phyloP scores from a whole-genome alignment of 2,329 filamentous ascomycete species.

The Colletotrichum zoysiae region DNA sequence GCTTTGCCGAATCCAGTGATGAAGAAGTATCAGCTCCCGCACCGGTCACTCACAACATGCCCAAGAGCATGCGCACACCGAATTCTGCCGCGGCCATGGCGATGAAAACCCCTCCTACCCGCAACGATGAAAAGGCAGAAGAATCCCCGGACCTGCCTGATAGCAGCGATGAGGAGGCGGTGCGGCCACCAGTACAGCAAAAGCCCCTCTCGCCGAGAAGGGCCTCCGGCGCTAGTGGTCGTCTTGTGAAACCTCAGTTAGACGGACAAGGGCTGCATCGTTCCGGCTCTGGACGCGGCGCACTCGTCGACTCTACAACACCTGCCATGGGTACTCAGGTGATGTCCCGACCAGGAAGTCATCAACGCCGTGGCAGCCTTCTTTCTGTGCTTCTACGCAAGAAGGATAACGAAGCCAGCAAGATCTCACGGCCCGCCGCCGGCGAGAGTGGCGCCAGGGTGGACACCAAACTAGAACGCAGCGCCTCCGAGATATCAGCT shows the following conservation, averaged over 20 bases:
- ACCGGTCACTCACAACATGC: slow-evolving; percentile 74
- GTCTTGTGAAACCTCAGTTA: slow-evolving; percentile 44
- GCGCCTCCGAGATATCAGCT: slow-evolving; percentile 63
- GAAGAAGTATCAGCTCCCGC: slow-evolving; percentile 75
- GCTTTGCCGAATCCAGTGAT: slow-evolving; percentile 80
- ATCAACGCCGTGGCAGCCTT: slow-evolving; percentile 62
- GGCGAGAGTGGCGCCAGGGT: slow-evolving; percentile 70
- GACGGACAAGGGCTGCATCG: slow-evolving; percentile 50
- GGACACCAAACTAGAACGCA: slow-evolving; percentile 73
- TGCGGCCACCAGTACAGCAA: slow-evolving; percentile 23
- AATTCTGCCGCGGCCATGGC: slow-evolving; percentile 52
- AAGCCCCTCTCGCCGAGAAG: slow-evolving; percentile 44
- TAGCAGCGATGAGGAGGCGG: slow-evolving; percentile 64
- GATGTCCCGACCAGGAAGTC: slow-evolving; percentile 46
- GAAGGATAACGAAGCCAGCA: slow-evolving; percentile 65
- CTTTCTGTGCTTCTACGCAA: slow-evolving; percentile 75
- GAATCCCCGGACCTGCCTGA: slow-evolving; percentile 72
- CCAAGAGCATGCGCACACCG: slow-evolving; percentile 50
- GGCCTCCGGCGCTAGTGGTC: slow-evolving; percentile 34
- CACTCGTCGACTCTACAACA: slow-evolving; percentile 45
- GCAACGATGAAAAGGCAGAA: slow-evolving; percentile 59
- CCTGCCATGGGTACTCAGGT: slow-evolving; percentile 44
- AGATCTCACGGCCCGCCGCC: slow-evolving; percentile 65
- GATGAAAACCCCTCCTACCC: slow-evolving; percentile 50
- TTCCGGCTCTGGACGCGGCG: slow-evolving; percentile 58